Percentiles rank a stretch among this genome's conserved stretches.
Conservation (phyloP, 2,329 filamentous ascomycete species). For the Alternaria novae-zelandiae region DNA sequence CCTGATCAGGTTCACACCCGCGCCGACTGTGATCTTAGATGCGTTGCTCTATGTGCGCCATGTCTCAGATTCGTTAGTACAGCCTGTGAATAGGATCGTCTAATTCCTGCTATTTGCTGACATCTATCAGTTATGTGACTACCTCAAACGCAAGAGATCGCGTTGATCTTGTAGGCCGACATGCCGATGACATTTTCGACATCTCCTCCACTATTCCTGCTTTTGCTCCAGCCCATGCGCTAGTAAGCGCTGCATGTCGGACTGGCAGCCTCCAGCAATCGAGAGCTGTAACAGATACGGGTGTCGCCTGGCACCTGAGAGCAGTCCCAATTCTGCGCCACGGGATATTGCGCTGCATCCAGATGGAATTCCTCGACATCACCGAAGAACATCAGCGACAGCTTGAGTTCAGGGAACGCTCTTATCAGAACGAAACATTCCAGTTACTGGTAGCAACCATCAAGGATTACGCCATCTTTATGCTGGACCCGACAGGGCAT, state of each 20-base stretch:
- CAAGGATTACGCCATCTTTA: conserved; percentile 69
- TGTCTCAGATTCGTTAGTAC: conserved; percentile 49
- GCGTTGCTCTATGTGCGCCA: conserved; percentile 61
- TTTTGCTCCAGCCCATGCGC: conserved; percentile 45
- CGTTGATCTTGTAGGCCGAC: conserved; percentile 45
- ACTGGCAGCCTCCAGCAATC: conserved; percentile 46
- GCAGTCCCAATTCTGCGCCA: conserved; percentile 54
- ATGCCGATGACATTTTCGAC: conserved; percentile 50
- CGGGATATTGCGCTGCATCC: conserved; percentile 48
- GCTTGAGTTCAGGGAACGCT: conserved; percentile 50
- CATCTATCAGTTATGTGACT: conserved; percentile 35
- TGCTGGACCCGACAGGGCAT: conserved; percentile 63
- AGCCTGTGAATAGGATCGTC: not conserved
- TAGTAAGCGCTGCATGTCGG: conserved; percentile 47
- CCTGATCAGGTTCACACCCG: conserved; percentile 51
- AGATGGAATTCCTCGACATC: conserved; percentile 52
- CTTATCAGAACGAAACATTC: conserved; percentile 61
- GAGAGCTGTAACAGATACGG: conserved; percentile 35
- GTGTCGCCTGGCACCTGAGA: conserved; percentile 45
- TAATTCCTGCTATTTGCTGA: not conserved
- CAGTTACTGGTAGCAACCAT: conserved; percentile 67
- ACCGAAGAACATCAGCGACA: conserved; percentile 43
- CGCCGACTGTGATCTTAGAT: conserved; percentile 40
- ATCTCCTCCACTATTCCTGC: conserved; percentile 44
- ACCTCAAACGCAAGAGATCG: conserved; percentile 41